These are phyloP conservation scores for Helminthosporium solani DNA, from an alignment of 2,329 filamentous ascomycete genomes.

Conservation along the genomic window DNA sequence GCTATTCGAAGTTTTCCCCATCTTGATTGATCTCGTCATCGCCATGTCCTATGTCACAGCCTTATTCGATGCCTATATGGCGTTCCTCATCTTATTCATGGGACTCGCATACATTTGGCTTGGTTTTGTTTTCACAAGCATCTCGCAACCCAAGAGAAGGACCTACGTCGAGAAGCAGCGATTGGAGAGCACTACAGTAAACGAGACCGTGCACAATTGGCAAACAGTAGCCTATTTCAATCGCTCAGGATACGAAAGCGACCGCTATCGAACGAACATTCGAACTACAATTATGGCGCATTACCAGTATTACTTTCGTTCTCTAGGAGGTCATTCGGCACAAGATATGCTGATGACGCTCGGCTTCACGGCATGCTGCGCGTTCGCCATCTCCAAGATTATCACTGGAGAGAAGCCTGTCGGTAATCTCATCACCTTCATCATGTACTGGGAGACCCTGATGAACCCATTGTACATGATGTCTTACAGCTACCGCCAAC, in stretches of 20 bases:
- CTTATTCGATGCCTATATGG: conserved; percentile 60
- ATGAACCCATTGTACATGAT: conserved; percentile 53
- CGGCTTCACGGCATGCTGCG: conserved; percentile 51
- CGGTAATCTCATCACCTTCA: conserved; percentile 64
- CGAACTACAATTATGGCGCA: conserved; percentile 40
- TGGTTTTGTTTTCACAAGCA: conserved; percentile 47
- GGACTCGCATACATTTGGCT: conserved; percentile 54
- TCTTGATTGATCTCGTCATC: conserved; percentile 61
- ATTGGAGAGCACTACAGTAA: conserved; percentile 55
- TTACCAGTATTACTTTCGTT: conserved; percentile 35
- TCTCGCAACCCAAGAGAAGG: conserved; percentile 44
- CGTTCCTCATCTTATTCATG: conserved; percentile 42
- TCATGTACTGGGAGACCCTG: conserved; percentile 62
- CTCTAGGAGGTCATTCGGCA: conserved; percentile 37
- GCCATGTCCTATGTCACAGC: conserved; percentile 62
- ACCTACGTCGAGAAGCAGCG: conserved; percentile 48
- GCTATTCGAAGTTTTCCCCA: conserved; percentile 62
- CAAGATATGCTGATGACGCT: conserved; percentile 52
- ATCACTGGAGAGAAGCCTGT: conserved; percentile 51
- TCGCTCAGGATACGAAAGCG: conserved; percentile 54
- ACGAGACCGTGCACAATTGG: conserved; percentile 62
- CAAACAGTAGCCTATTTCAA: conserved; percentile 62
- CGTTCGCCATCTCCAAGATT: conserved; percentile 58
- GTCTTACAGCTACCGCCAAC: conserved; percentile 50
- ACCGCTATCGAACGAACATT: conserved; percentile 49